These are phyloP conservation scores for Ligustrum vulgare DNA, from an alignment of 257 asterid species.

Conservation along the genomic window DNA sequence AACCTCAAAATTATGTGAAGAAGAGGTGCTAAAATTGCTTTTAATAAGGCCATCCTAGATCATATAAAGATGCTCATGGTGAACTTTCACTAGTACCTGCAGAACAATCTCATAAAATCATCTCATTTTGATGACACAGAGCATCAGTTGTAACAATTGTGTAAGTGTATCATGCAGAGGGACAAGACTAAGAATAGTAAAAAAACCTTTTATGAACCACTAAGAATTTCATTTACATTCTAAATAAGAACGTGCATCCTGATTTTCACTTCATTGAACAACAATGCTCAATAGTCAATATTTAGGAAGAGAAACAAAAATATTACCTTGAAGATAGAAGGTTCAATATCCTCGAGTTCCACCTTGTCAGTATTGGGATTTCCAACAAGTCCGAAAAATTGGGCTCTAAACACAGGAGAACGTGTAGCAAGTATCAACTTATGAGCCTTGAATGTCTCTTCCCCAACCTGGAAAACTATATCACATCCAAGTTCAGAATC, in stretches of 20 bases:
- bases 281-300: slow-evolving; percentile 14
- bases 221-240: background rate
- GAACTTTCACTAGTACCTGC: slow-evolving; percentile 4
- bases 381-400: slow-evolving; percentile 83
- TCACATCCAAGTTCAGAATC: slow-evolving; percentile 75
- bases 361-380: slow-evolving; percentile 58
- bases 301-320: slow-evolving; percentile 17
- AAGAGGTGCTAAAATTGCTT: background rate
- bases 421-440: slow-evolving; percentile 92
- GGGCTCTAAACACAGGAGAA: slow-evolving; percentile 93
- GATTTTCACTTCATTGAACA: background rate
- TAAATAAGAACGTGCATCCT: background rate
- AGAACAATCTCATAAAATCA: slow-evolving; percentile 12
- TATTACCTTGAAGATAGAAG: slow-evolving; percentile 73
- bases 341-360: slow-evolving; percentile 80
- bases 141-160: slow-evolving; percentile 14
- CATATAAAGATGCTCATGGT: background rate
- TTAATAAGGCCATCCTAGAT: background rate
- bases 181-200: background rate
- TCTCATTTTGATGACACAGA: slow-evolving; percentile 18
- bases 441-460: slow-evolving; percentile 80
- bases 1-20: background rate
- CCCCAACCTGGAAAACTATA: slow-evolving; percentile 71
- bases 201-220: background rate
- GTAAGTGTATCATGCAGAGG: slow-evolving; percentile 7